These are phyloP conservation scores for Sugiyamaella marilandica DNA, from an alignment of 805 yeast species.

Conservation along the genomic window DNA sequence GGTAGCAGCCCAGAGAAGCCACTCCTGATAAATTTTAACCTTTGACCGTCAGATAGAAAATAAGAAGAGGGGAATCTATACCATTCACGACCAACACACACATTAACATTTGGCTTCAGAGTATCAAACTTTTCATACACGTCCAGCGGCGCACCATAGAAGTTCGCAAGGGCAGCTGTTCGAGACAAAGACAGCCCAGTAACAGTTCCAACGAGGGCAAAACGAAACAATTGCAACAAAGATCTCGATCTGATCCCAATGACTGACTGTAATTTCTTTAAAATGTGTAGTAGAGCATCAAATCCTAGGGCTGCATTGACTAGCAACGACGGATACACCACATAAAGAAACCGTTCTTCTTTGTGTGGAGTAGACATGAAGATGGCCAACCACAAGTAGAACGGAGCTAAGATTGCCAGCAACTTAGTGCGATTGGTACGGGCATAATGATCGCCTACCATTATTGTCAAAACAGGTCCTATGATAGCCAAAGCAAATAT, in stretches of 20 bases:
- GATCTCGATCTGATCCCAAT: constrained; percentile 5
- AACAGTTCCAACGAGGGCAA: constrained; percentile 12
- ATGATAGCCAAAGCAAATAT: constrained; percentile 29
- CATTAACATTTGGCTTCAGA: constrained; percentile 38
- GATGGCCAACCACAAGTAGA: constrained; percentile 60
- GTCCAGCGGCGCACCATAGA: constrained; percentile 69
- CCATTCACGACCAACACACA: constrained; percentile 96
- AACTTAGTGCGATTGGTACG: constrained; percentile 10
- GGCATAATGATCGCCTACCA: constrained; percentile 1
- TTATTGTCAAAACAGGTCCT: constrained; percentile 4
- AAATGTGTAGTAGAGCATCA: constrained; percentile 16
- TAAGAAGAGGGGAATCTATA: constrained; percentile 87
- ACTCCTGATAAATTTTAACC: constrained; percentile 64
- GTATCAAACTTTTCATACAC: constrained; percentile 44
- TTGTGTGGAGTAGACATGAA: constrained; percentile 81
- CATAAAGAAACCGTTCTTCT: constrained; percentile 88
- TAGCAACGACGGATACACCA: constrained; percentile 67
- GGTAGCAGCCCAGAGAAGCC: constrained; percentile 88
- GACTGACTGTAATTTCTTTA: not conserved
- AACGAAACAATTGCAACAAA: constrained; percentile 5
- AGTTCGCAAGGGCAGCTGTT: constrained; percentile 53
- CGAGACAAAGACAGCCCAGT: constrained; percentile 44
- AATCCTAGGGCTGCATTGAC: constrained; percentile 56
- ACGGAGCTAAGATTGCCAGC: constrained; percentile 39
- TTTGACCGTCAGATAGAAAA: constrained; percentile 58